Evolutionary conservation across 2,329 filamentous ascomycete species (phyloP).

Genomic region (Elsinoe fawcettii): DNA sequence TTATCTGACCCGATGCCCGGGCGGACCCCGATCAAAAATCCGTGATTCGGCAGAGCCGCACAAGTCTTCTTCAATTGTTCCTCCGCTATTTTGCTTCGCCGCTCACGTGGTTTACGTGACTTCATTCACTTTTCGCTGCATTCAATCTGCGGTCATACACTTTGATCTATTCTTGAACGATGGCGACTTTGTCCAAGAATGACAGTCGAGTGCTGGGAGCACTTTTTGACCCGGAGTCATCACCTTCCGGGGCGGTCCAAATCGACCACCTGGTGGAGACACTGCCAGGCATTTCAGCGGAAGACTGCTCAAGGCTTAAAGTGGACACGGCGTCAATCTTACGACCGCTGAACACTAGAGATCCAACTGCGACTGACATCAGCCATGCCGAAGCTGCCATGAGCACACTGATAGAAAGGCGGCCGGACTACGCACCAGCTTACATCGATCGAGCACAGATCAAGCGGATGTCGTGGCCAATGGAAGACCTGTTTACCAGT

Average conservation of each 20-base stretch:
- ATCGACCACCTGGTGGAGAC: conserved; percentile 7
- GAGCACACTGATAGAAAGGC: conserved; percentile 43
- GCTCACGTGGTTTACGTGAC: background rate
- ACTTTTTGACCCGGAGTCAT: conserved; percentile 35
- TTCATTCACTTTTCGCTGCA: background rate
- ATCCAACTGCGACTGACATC: background rate
- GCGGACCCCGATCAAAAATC: background rate
- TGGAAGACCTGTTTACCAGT: conserved; percentile 15
- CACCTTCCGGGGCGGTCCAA: conserved; percentile 24
- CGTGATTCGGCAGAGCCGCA: background rate
- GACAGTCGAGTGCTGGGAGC: conserved; percentile 33
- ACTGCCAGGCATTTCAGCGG: conserved; percentile 10
- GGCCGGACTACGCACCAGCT: conserved; percentile 63
- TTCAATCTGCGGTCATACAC: no score
- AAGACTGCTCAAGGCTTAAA: conserved; percentile 4
- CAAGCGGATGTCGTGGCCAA: conserved; percentile 38
- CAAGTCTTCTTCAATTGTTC: background rate
- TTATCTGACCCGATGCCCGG: background rate
- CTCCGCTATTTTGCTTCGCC: background rate
- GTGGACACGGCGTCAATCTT: conserved; percentile 13
- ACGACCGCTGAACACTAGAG: background rate
- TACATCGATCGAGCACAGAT: conserved; percentile 68
- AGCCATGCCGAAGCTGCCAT: background rate
- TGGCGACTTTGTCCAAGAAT: conserved; percentile 28
- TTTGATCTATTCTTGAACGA: background rate